Percentiles rank a stretch among this genome's conserved stretches.
Evolutionary conservation across 202 grass and related monocot species (phyloP).

Genomic region (Carex arenaria): DNA sequence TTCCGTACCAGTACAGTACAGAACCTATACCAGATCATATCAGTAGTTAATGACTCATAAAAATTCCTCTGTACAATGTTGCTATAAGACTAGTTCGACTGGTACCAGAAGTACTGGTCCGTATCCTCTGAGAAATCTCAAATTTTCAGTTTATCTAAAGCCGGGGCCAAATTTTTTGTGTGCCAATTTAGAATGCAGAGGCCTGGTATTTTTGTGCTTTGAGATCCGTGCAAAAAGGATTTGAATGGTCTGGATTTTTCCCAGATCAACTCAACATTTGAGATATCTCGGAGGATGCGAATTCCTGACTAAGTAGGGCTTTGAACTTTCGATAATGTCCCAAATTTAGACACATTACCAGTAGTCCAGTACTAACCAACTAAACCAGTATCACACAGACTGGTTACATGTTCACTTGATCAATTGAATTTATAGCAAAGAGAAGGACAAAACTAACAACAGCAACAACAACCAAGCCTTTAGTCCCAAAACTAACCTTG

Average conservation of each 20-base stretch:
- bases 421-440: neutral
- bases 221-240: too few relatives aligned
- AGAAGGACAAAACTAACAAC: constrained; percentile 28
- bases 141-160: too few relatives aligned
- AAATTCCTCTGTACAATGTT: neutral
- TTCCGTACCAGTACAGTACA: neutral
- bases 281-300: too few relatives aligned
- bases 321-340: neutral
- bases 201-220: too few relatives aligned
- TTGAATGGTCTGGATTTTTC: too few relatives aligned
- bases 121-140: too few relatives aligned
- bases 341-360: neutral
- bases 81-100: neutral
- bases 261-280: too few relatives aligned
- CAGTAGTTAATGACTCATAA: neutral
- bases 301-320: too few relatives aligned
- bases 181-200: too few relatives aligned
- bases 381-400: neutral
- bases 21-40: neutral
- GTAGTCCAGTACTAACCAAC: neutral
- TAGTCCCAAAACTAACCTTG: constrained; percentile 46
- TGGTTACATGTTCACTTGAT: neutral
- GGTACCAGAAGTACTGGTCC: neutral
- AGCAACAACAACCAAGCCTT: too few relatives aligned
- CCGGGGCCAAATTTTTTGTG: too few relatives aligned